A percentile compares a stretch with the other conserved stretches of the same genome.
Evolutionary conservation across 2,329 filamentous ascomycete genomes (phyloP).

Genomic region (Apiospora koreana): DNA sequence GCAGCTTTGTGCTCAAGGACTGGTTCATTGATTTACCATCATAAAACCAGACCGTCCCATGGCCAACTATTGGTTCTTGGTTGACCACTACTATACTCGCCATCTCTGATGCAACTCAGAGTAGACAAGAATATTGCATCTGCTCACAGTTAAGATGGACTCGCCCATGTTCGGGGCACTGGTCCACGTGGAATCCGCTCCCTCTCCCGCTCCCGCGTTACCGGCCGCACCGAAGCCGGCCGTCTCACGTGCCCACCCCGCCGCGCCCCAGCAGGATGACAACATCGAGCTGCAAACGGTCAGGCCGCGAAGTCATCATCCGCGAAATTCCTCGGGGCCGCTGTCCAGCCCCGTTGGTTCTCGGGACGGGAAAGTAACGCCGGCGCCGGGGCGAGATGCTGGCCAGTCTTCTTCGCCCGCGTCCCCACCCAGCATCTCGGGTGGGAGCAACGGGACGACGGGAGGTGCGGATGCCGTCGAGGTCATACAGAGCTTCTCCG

Average conservation of each 20-base stretch:
- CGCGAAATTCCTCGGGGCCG: not conserved
- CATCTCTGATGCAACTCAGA: not conserved
- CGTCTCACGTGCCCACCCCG: conserved; percentile 40
- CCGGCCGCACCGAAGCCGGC: conserved; percentile 37
- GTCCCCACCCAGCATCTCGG: too few relatives aligned
- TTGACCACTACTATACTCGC: not conserved
- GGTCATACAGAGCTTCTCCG: conserved; percentile 57
- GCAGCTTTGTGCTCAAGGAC: not conserved
- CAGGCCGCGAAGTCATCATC: not conserved
- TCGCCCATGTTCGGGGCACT: conserved; percentile 24
- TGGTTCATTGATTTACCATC: not conserved
- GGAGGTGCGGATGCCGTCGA: conserved; percentile 32
- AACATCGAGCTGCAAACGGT: conserved; percentile 22
- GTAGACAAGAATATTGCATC: not conserved
- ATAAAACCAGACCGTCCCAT: too few relatives aligned
- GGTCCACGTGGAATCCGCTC: conserved; percentile 27
- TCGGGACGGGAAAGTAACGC: not conserved
- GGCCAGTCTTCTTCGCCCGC: not conserved
- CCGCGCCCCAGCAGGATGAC: conserved; percentile 33
- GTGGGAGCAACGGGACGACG: not conserved
- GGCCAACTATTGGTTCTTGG: not conserved
- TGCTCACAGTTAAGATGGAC: conserved; percentile 9
- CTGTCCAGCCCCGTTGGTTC: not conserved
- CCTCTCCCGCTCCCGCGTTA: conserved; percentile 13
- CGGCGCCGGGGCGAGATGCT: not conserved